These are phyloP conservation scores for Fusarium azukiicola DNA, from an alignment of 2,329 filamentous ascomycete genomes.

Conservation along the genomic window DNA sequence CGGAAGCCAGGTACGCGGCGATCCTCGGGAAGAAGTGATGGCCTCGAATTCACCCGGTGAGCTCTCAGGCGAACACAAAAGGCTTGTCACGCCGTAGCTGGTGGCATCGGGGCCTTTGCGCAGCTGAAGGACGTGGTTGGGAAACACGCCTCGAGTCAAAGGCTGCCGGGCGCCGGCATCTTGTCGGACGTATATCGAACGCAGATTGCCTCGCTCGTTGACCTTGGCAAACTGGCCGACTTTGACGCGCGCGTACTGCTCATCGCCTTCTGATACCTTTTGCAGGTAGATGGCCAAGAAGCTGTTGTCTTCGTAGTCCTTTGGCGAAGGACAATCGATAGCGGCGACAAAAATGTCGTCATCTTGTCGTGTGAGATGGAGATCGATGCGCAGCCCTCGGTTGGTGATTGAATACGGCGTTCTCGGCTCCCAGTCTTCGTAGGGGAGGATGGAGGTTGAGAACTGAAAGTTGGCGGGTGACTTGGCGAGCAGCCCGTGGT, in stretches of 20 bases:
- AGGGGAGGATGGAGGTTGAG: slow-evolving; percentile 58
- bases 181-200: slow-evolving; percentile 53
- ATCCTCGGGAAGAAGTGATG: slow-evolving; percentile 4
- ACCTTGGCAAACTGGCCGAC: slow-evolving; percentile 41
- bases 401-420: slow-evolving; percentile 53
- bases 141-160: slow-evolving; percentile 45
- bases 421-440: slow-evolving; percentile 57
- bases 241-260: slow-evolving; percentile 53
- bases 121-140: slow-evolving; percentile 46
- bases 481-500: slow-evolving; percentile 66
- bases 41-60: not conserved
- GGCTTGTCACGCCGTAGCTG: not conserved
- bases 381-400: slow-evolving; percentile 52
- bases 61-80: not conserved
- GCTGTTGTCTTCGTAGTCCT: slow-evolving; percentile 52
- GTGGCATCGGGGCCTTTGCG: slow-evolving; percentile 31
- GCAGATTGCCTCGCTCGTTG: slow-evolving; percentile 44
- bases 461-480: slow-evolving; percentile 66
- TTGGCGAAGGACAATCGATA: slow-evolving; percentile 58
- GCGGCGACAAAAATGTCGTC: slow-evolving; percentile 53
- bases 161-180: slow-evolving; percentile 46
- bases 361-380: slow-evolving; percentile 45
- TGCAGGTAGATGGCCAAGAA: slow-evolving; percentile 58
- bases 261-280: slow-evolving; percentile 50
- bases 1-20: slow-evolving; percentile 9